Base-by-base conservation (phyloP, 495 filamentous ascomycete genomes). In the Oidiodendron maius region DNA sequence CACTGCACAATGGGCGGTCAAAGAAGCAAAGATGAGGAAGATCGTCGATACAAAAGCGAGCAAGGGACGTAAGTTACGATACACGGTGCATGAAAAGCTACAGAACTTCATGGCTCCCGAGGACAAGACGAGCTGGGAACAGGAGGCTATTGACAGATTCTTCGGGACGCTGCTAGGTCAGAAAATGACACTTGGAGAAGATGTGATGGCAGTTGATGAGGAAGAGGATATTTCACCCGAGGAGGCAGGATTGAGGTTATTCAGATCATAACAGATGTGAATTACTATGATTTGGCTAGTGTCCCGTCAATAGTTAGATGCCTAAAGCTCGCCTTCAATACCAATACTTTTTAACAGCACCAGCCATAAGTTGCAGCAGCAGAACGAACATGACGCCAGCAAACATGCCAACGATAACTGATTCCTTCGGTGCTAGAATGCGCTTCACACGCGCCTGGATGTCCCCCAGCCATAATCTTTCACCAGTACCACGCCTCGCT, bases 101-200 rank as follows among this genome's bases (percentile, higher is more conserved):
- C 87, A 93, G 71, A 96, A 96, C 68, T 97, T 97, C 61, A 96
- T 96, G 91, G 91, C 89, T 23, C 85, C 91, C 0, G 87, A 95
- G 62, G 87, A 95, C 61, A 69, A 86, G 23, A 75, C 82, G 2
- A 61, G 53, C 11, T 96, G 91, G 91, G 84, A 86, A 41, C 74
- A 79, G 44, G 73, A 78, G 44, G 86, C 89, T 32, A 79, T 88
- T 44, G 87, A 89, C 59, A 79, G 95, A 58, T 82, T 98, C 59
- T 96, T 98, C 69, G 83, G 83, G 24, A 86, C 88, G 25, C 65
- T 98, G 60, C 81, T 98, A 46, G 94, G 93, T 13, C 81, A 84
- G 59, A 88, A 82, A 62, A 71, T 87, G 51, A 70, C 73, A 48
- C 65, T 96, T 43, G 77, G 77, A 20, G 91, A 95, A 62, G 83